Conservation (phyloP, 768 basidiomycete genomes). For the Hemileccinum rubropunctum region DNA sequence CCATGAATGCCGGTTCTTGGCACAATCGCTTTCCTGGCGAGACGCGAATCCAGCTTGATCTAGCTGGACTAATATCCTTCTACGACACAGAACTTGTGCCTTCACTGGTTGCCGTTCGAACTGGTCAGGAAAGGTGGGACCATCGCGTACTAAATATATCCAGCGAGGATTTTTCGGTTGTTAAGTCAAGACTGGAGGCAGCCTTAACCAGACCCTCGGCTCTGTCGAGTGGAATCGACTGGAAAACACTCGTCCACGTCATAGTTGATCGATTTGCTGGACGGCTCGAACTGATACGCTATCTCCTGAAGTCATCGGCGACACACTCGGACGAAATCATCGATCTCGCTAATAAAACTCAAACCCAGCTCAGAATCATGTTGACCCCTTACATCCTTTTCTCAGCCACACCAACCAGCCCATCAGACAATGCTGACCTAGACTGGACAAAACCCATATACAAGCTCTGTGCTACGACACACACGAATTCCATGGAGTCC, state of each 20-base stretch:
- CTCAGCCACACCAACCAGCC: background rate
- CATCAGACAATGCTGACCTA: background rate
- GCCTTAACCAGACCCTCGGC: slow-evolving; percentile 9
- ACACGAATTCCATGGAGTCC: slow-evolving; percentile 12
- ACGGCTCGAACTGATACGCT: slow-evolving; percentile 25
- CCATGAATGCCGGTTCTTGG: slow-evolving; percentile 22
- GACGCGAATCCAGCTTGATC: slow-evolving; percentile 31
- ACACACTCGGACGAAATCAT: background rate
- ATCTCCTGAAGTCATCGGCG: slow-evolving; percentile 16
- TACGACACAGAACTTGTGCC: slow-evolving; percentile 30
- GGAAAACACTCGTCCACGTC: slow-evolving; percentile 25
- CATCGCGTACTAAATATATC: slow-evolving; percentile 28
- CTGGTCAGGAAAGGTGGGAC: slow-evolving; percentile 20
- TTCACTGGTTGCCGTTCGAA: slow-evolving; percentile 25
- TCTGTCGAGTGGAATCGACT: slow-evolving; percentile 29
- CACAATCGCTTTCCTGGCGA: slow-evolving; percentile 34
- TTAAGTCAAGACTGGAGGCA: slow-evolving; percentile 2
- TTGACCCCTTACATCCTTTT: slow-evolving; percentile 25
- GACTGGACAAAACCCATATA: slow-evolving; percentile 30
- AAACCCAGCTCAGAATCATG: slow-evolving; percentile 22
- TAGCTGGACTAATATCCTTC: slow-evolving; percentile 32
- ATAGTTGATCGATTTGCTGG: slow-evolving; percentile 31
- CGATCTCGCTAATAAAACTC: slow-evolving; percentile 3
- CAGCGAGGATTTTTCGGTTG: slow-evolving; percentile 11
- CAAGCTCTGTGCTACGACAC: slow-evolving; percentile 22